phyloP scores from a whole-genome alignment of 2,329 filamentous ascomycete genomes.

The Magnaporthiopsis rhizophila region DNA sequence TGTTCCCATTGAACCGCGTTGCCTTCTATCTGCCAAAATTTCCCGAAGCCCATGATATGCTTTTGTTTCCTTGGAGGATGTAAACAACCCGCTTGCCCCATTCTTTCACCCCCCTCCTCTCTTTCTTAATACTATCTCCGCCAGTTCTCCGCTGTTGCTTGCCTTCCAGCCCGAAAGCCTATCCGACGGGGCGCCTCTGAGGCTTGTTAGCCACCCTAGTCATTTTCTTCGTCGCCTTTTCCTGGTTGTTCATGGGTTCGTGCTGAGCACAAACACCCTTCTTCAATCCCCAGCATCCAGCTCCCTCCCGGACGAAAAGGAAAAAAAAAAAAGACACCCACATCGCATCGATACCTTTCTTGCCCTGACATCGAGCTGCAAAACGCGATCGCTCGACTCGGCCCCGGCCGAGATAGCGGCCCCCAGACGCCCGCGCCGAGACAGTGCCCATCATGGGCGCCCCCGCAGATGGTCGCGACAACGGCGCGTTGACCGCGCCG shows the following conservation, averaged over 20 bases:
- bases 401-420: background rate
- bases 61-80: background rate
- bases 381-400: background rate
- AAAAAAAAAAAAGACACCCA: background rate
- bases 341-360: background rate
- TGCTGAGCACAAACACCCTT: background rate
- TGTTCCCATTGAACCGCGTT: background rate
- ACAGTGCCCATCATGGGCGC: constrained; percentile 1
- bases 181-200: background rate
- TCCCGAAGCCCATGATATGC: background rate
- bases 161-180: background rate
- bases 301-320: too few species aligned
- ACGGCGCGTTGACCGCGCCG: constrained; percentile 8
- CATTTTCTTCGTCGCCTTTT: background rate
- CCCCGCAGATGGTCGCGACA: constrained; percentile 2
- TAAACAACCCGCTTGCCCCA: background rate
- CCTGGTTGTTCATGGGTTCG: background rate
- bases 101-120: background rate
- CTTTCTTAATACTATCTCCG: background rate
- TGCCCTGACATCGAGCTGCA: background rate
- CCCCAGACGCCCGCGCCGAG: background rate
- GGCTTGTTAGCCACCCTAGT: background rate
- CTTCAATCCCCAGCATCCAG: background rate
- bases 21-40: background rate
- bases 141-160: background rate